Evolutionary conservation across 768 basidiomycete genomes (phyloP), one percentile per base, ranked within the genome.

Genomic region (Hypholoma fasciculare): DNA sequence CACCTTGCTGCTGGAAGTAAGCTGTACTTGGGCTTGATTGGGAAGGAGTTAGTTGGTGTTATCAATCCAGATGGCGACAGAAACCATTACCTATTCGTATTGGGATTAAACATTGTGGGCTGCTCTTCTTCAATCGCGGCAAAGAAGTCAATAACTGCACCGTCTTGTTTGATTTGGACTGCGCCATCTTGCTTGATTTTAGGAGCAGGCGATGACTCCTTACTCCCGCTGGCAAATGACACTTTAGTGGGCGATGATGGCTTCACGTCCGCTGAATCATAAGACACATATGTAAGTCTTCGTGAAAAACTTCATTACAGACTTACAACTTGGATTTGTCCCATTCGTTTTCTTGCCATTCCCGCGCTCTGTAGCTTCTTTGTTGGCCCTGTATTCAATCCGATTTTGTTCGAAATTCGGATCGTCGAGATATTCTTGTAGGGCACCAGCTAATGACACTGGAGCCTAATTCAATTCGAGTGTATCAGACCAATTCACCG

Each of bases 381-480:
- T 92, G 70, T 87, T 93, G 20, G 87, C 78, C 73, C 83, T 94
- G 76, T 99, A 98, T 67, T 98, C 97, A 8, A 89, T 76, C 60
- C 96, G 78, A 72, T 98, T 98, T 72, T 92, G 88, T 71, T 98
- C 97, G 64, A 99, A 99, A 67, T 94, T 94, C 20, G 96, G 92
- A 72, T 99, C 97, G 56, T 93, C 88, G 51, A 99, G 80, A 69
- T 98, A 99, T 67, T 98, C 96, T 69, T 98, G 91, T 30, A 99
- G 81, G 17, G 97, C 87, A 37, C 88, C 88, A 6, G 92, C 96
- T n/a, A 99, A 79, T 0, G 93, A 95, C 11, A 97, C 90, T 5
- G 97, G 97, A 0, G 97, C 95, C 94, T 96, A 63, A n/a, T 56
- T 54, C 38, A n/a, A 46, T n/a, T 20, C 14, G 49, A 38, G 49